These are phyloP conservation scores for Aspergillus neoniger DNA, from an alignment of 2,329 filamentous ascomycete genomes.

Conservation along the genomic window DNA sequence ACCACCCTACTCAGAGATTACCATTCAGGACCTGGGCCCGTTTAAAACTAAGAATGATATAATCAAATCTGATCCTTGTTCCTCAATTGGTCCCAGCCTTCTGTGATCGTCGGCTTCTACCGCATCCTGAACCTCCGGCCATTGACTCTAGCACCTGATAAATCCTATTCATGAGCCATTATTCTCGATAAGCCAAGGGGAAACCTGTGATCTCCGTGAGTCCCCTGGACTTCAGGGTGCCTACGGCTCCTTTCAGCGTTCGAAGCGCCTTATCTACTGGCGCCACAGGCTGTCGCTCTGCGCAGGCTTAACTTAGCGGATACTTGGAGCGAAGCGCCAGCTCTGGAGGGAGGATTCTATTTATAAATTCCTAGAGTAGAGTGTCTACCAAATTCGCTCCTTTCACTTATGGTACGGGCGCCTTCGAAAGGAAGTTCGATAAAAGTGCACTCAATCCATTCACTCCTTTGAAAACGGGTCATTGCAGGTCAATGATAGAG, in stretches of 20 bases:
- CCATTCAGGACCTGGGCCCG: constrained; percentile 2
- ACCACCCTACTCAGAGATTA: constrained; percentile 1
- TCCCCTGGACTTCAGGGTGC: neutral
- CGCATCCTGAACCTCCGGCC: neutral
- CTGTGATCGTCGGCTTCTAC: constrained; percentile 12
- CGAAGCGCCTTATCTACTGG: neutral
- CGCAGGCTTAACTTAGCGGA: neutral
- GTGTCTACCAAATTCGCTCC: neutral
- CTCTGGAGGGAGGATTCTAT: neutral
- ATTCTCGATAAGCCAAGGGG: neutral
- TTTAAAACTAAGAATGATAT: constrained; percentile 17
- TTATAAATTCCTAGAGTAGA: neutral
- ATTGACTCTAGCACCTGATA: neutral
- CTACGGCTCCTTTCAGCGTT: neutral
- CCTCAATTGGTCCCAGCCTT: constrained; percentile 7
- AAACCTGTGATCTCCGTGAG: neutral
- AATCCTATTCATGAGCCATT: neutral
- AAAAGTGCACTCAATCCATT: neutral
- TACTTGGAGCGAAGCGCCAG: neutral
- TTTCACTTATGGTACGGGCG: neutral
- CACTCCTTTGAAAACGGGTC: constrained; percentile 17
- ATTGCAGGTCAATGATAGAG: constrained; percentile 32
- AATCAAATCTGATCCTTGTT: constrained; percentile 9
- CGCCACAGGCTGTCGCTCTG: neutral
- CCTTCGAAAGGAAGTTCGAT: neutral